These are phyloP conservation scores for Ceratobasidium sp. DNA, from an alignment of 1,284 basidiomycete genomes.

Conservation along the genomic window DNA sequence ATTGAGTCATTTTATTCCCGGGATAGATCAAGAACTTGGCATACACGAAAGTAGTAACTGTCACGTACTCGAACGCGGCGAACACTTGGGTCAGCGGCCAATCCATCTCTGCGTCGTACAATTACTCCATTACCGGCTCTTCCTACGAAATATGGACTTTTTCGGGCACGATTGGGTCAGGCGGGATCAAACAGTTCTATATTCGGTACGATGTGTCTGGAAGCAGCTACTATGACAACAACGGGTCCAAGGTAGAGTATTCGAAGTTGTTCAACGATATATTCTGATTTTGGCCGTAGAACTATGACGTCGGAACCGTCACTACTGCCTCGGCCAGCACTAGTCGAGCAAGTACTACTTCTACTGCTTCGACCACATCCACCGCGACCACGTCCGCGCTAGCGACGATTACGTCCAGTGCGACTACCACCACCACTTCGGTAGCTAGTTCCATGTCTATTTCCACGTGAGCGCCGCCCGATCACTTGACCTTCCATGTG, in stretches of 20 bases:
- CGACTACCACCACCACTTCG: too few species aligned
- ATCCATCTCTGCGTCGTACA: constrained; percentile 32
- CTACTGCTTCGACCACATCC: constrained; percentile 6
- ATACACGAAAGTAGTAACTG: constrained; percentile 26
- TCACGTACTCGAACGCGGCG: constrained; percentile 35
- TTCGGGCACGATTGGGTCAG: constrained; percentile 33
- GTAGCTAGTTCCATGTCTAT: constrained; percentile 6
- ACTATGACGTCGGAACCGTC: constrained; percentile 20
- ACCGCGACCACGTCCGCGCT: neutral
- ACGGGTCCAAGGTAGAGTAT: constrained; percentile 8
- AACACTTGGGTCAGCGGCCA: constrained; percentile 36
- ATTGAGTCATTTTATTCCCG: neutral
- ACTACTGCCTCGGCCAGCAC: constrained; percentile 16
- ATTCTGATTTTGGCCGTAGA: neutral
- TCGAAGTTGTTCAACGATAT: neutral
- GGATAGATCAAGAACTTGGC: constrained; percentile 29
- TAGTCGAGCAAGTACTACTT: too few species aligned
- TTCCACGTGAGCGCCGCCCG: neutral
- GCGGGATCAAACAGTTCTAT: constrained; percentile 36
- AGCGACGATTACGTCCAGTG: constrained; percentile 2
- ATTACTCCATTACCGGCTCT: constrained; percentile 20
- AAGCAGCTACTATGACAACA: constrained; percentile 27
- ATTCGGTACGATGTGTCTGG: constrained; percentile 35
- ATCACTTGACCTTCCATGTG: neutral
- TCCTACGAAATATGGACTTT: constrained; percentile 33